Conservation (phyloP, 2,329 filamentous ascomycete genomes). For the Myriangium duriaei region DNA sequence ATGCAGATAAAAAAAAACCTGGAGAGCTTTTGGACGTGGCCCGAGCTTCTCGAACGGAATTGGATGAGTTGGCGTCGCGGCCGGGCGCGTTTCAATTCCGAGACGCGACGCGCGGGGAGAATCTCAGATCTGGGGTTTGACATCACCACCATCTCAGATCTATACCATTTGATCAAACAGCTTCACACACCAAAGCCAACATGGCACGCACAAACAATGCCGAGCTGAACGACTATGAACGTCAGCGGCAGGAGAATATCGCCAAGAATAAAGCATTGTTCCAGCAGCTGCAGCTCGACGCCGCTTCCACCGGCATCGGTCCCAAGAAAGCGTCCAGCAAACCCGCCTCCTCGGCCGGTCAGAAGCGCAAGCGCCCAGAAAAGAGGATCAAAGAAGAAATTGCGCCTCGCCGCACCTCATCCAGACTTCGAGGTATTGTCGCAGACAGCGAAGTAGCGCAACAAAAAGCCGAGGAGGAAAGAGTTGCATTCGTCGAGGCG, state of each 20-base stretch:
- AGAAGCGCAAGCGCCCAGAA: conserved; percentile 28
- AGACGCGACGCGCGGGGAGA: no score
- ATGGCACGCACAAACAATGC: conserved; percentile 4
- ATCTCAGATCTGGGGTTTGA: no score
- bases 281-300: conserved; percentile 58
- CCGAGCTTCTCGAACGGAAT: conserved; percentile 5
- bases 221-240: conserved; percentile 74
- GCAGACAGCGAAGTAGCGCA: conserved; percentile 57
- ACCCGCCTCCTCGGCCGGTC: conserved; percentile 31
- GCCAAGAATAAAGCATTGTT: conserved; percentile 73
- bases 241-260: conserved; percentile 73
- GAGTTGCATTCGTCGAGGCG: conserved; percentile 42
- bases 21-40: conserved; percentile 4
- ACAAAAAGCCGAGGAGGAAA: conserved; percentile 54
- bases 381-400: conserved; percentile 47
- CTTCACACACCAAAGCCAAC: background rate
- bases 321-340: conserved; percentile 40
- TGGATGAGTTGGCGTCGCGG: conserved; percentile 3
- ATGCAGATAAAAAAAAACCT: no score
- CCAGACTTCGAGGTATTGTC: conserved; percentile 48
- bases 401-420: conserved; percentile 47
- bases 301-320: conserved; percentile 57
- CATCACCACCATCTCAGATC: conserved; percentile 3
- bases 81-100: conserved; percentile 9
- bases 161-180: background rate